These are phyloP conservation scores for Dictyophora rubrovolvata DNA, from an alignment of 768 basidiomycete genomes.

Conservation along the genomic window DNA sequence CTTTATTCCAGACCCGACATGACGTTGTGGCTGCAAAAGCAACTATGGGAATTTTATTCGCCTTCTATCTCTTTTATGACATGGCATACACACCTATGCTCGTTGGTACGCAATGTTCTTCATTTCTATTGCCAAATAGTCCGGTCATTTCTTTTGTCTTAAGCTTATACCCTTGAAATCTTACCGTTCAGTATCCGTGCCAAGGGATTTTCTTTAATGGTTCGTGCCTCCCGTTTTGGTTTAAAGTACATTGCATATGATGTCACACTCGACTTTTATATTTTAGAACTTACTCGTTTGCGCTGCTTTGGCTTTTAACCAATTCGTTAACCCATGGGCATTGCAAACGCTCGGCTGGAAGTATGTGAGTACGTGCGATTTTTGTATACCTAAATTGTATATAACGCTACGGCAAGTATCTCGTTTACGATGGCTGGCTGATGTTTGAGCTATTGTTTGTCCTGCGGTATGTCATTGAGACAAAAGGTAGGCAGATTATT, in stretches of 20 bases:
- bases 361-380: conserved; percentile 20
- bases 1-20: conserved; percentile 24
- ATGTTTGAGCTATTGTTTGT: conserved; percentile 51
- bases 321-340: conserved; percentile 73
- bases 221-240: conserved; percentile 19
- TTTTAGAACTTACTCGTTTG: conserved; percentile 50
- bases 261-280: conserved; percentile 9
- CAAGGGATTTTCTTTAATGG: conserved; percentile 71
- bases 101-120: conserved; percentile 15
- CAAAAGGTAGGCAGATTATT: conserved; percentile 34
- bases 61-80: conserved; percentile 45
- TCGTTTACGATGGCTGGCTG: conserved; percentile 58
- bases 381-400: not conserved
- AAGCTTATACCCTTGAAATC: conserved; percentile 59
- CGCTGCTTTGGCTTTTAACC: conserved; percentile 65
- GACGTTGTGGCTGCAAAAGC: conserved; percentile 27
- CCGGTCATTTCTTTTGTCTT: not conserved
- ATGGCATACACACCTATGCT: conserved; percentile 72
- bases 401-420: conserved; percentile 26
- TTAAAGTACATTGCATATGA: conserved; percentile 9
- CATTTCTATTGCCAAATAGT: conserved; percentile 12
- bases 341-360: conserved; percentile 37
- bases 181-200: conserved; percentile 72
- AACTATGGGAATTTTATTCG: conserved; percentile 57
- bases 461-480: conserved; percentile 46